These are phyloP conservation scores for Aschersonia sp. DNA, from an alignment of 2,329 filamentous ascomycete species.

Conservation along the genomic window DNA sequence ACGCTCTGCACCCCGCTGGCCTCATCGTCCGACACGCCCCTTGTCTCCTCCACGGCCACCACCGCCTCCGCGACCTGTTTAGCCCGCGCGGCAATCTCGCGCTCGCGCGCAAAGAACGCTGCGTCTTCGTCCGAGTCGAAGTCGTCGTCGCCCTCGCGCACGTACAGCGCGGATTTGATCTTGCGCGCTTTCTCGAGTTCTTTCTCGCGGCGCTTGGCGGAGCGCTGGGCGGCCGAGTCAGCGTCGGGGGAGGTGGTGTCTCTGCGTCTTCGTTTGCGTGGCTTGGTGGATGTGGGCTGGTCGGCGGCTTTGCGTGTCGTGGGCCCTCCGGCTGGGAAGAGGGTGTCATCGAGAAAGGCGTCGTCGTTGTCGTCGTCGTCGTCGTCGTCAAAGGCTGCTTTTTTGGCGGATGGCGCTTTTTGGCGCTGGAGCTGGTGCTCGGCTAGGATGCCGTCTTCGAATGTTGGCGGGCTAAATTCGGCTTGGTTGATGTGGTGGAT, in stretches of 20 bases:
- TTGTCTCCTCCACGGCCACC: constrained; percentile 4
- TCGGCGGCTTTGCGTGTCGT: constrained; percentile 40
- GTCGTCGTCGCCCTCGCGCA: constrained; percentile 79
- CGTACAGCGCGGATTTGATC: constrained; percentile 74
- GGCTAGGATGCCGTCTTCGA: constrained; percentile 61
- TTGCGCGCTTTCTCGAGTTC: constrained; percentile 64
- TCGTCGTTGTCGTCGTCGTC: constrained; percentile 38
- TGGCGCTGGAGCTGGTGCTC: constrained; percentile 71
- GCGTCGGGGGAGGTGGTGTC: constrained; percentile 36
- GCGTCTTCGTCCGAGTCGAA: constrained; percentile 57
- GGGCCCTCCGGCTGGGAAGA: constrained; percentile 58
- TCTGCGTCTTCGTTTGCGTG: constrained; percentile 31
- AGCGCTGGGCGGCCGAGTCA: constrained; percentile 36
- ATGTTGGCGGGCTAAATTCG: constrained; percentile 63
- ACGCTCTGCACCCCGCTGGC: too few relatives aligned
- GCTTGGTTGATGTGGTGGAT: constrained; percentile 63
- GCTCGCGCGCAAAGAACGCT: constrained; percentile 66
- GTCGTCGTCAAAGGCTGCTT: constrained; percentile 56
- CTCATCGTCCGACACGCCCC: too few relatives aligned
- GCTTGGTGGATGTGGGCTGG: constrained; percentile 38
- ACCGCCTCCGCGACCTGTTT: constrained; percentile 19
- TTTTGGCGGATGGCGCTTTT: constrained; percentile 31
- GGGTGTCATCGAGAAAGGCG: constrained; percentile 28
- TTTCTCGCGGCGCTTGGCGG: constrained; percentile 46
- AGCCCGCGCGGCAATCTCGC: constrained; percentile 38